A percentile compares a stretch with the other conserved stretches of the same genome.
phyloP scores from a whole-genome alignment of 1,139 yeast species.

The Nakaseomyces delphensis region DNA sequence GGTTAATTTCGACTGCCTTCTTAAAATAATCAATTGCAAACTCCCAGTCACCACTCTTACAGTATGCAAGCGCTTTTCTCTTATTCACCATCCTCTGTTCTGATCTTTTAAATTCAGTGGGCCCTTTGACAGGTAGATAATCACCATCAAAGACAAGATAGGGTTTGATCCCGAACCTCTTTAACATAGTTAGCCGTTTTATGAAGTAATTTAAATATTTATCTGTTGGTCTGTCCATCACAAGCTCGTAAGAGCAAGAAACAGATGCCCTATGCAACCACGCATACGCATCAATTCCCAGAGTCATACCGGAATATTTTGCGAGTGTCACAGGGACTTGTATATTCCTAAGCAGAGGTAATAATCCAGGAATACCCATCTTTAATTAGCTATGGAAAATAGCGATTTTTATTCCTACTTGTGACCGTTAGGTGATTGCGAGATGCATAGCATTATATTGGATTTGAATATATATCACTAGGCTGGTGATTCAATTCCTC shows the following conservation, averaged over 20 bases:
- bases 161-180: slow-evolving; percentile 62
- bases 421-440: too few relatives aligned
- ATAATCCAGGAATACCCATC: slow-evolving; percentile 74
- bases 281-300: slow-evolving; percentile 93
- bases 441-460: too few relatives aligned
- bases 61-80: slow-evolving; percentile 46
- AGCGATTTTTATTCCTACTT: too few relatives aligned
- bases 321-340: slow-evolving; percentile 50
- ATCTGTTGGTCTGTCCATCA: slow-evolving; percentile 58
- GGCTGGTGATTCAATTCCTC: too few relatives aligned
- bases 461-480: too few relatives aligned
- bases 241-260: slow-evolving; percentile 74
- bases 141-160: slow-evolving; percentile 92
- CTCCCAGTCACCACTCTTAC: slow-evolving; percentile 41
- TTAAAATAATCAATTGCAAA: slow-evolving; percentile 60
- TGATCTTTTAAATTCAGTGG: slow-evolving; percentile 55
- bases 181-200: slow-evolving; percentile 56
- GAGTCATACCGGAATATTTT: slow-evolving; percentile 55
- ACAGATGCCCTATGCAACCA: slow-evolving; percentile 87
- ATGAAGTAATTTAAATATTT: slow-evolving; percentile 50
- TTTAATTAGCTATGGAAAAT: background rate
- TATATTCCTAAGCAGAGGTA: slow-evolving; percentile 62
- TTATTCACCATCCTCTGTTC: slow-evolving; percentile 16
- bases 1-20: slow-evolving; percentile 80
- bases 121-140: slow-evolving; percentile 63